Conservation (phyloP, 2,329 filamentous ascomycete genomes). For the Penicillium sp. region DNA sequence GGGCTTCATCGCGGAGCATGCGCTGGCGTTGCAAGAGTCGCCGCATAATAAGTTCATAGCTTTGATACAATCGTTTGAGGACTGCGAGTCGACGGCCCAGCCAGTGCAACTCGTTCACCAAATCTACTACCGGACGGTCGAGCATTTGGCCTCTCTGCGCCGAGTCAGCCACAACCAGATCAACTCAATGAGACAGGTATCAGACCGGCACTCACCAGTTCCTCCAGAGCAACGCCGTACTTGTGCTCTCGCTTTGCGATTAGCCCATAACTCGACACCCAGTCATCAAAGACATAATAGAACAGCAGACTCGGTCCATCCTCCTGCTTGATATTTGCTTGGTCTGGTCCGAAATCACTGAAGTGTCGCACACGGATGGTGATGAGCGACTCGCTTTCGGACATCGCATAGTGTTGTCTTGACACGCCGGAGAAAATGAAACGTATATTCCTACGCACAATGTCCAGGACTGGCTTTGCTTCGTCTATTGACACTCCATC, state of each 20-base stretch:
- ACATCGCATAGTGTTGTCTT: conserved; percentile 46
- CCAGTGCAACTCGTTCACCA: conserved; percentile 54
- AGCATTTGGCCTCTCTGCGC: conserved; percentile 55
- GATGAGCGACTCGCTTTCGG: conserved; percentile 50
- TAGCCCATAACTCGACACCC: conserved; percentile 60
- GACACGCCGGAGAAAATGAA: conserved; percentile 62
- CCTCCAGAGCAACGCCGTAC: conserved; percentile 49
- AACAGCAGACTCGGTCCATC: conserved; percentile 61
- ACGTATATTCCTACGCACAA: conserved; percentile 55
- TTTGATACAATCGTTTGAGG: conserved; percentile 59
- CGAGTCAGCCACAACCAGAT: conserved; percentile 8
- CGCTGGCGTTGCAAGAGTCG: conserved; percentile 55
- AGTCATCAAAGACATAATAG: conserved; percentile 66
- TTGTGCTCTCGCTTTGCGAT: conserved; percentile 55
- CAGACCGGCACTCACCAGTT: conserved; percentile 41
- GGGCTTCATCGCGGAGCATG: conserved; percentile 37
- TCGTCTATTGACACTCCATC: conserved; percentile 26
- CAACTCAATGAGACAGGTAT: neutral
- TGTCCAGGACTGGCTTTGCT: conserved; percentile 29
- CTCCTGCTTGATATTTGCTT: conserved; percentile 40
- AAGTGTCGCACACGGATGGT: conserved; percentile 46
- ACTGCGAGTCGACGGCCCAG: conserved; percentile 60
- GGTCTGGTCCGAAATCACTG: conserved; percentile 28
- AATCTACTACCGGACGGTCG: conserved; percentile 43
- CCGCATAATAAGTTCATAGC: conserved; percentile 59